Conservation (phyloP, 2,329 filamentous ascomycete genomes). For the Chlorencoelia australis region DNA sequence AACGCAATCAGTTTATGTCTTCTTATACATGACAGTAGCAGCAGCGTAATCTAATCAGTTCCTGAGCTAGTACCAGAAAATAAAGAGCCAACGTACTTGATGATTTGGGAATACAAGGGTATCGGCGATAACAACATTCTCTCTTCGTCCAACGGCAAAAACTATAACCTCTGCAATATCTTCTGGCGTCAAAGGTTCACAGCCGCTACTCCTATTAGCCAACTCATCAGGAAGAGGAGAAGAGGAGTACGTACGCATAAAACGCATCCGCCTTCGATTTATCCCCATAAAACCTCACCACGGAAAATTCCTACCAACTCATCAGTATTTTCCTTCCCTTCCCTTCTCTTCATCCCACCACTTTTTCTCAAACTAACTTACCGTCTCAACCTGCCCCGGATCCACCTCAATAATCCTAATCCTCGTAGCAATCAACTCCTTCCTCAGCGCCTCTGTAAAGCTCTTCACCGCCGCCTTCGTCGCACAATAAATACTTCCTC, state of each 20-base stretch:
- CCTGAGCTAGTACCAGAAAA: slow-evolving; percentile 10
- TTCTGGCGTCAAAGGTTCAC: slow-evolving; percentile 75
- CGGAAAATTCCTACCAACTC: slow-evolving; percentile 72
- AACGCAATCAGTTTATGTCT: slow-evolving; percentile 20
- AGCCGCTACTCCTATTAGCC: slow-evolving; percentile 40
- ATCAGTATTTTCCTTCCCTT: too few species aligned
- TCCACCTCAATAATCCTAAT: slow-evolving; percentile 83
- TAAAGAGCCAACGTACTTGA: slow-evolving; percentile 48
- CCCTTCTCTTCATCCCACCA: too few species aligned
- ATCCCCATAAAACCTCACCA: slow-evolving; percentile 82
- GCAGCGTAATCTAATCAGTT: slow-evolving; percentile 27
- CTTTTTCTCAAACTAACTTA: too few species aligned
- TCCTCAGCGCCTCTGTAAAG: slow-evolving; percentile 75
- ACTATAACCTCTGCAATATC: slow-evolving; percentile 89
- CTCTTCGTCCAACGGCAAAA: slow-evolving; percentile 70
- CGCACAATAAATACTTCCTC: slow-evolving; percentile 86
- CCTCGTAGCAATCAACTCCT: slow-evolving; percentile 70
- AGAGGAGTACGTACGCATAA: slow-evolving; percentile 54
- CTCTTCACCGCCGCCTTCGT: slow-evolving; percentile 81
- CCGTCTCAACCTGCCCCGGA: slow-evolving; percentile 86
- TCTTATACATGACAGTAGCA: slow-evolving; percentile 37
- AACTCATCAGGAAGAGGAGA: background rate
- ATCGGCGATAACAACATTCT: slow-evolving; percentile 88
- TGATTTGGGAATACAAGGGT: slow-evolving; percentile 81
- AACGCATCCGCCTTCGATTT: slow-evolving; percentile 83